Base-by-base conservation (phyloP, 768 basidiomycete genomes). In the Tylopilus balloui region DNA sequence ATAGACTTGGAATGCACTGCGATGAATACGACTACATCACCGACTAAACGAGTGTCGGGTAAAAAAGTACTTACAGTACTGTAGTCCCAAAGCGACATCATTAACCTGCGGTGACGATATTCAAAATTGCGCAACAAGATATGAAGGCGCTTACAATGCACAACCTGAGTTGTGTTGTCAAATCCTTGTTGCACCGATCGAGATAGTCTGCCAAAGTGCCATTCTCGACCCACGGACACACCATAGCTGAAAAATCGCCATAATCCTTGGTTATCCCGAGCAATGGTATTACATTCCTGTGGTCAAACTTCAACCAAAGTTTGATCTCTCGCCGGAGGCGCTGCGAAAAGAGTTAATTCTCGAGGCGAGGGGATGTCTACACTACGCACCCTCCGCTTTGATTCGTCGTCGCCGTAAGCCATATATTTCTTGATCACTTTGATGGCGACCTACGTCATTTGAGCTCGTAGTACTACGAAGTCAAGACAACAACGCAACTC, bases 141-240 rank as follows among this genome's bases (percentile, higher is more conserved):
- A 24, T 15, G 25, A 45, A 32, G 23, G 11, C 3, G 23, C 56
- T 44, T 39, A 64, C 61, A 36, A 62, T 32, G 24, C 43, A 48
- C 44, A 60, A 42, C 25, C 48, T 60, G 29, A 31, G 20, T 9
- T 38, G 53, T 23, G 6, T 2, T 2, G 55, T 52, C 42, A 69
- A 55, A 6, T 40, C 21, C 6, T 52, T 37, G 21, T 51, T 34
- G 13, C 34, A 29, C 13, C 46, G 42, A 10, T 56, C 54, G 23
- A 69, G 44, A 42, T 67, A 69, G 0, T 45, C 31, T 2, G 52
- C 52, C 5, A 69, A 56, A n/a, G 52, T 36, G 0, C 66, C 68
- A 25, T 68, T 59, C 11, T 68, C 62, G 17, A 59, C 38, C 68
- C 68, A 69, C 4, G 69, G 69, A 21, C 52, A 70, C 14, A 70